Evolutionary conservation across 306 rosid species (phyloP), one percentile per base, ranked within the genome.

Genomic region (Sechiopsis laciniata): DNA sequence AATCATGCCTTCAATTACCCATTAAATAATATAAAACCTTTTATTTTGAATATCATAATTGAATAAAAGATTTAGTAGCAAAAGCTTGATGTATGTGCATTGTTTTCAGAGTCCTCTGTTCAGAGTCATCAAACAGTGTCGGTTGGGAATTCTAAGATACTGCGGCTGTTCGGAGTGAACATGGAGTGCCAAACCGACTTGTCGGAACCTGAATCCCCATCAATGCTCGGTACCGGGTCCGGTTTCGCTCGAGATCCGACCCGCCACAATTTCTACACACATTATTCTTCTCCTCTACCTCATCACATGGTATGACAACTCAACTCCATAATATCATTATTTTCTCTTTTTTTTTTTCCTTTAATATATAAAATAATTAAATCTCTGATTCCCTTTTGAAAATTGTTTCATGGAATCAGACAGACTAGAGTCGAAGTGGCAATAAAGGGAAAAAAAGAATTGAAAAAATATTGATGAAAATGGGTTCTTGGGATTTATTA

Each of bases 111-210:
- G 74, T 74, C 82, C 42, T 75, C 79, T 40, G 81, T 37, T 15
- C 67, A 77, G 75, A 85, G 21, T 42, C 88, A 32, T 32, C 37
- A 80, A 84, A 83, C 79, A 84, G 74, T 83, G 79, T 51, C 76
- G 24, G 78, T 51, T 52, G 88, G 87, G 35, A 92, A 73, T 82
- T 88, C 97, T 2, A 95, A 76, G 80, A 85, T 83, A 60, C 85
- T 95, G 78, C 86, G 99, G 88, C 79, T 95, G 13, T 95, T 95
- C 53, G 99, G 99, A 11, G 99, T 95, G 70, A 82, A 91, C 88
- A 76, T 95, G 90, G 96, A 91, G 81, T 95, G 89, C 83, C 92
- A 95, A 78, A 32, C 87, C 7, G 80, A 80, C 29, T 40, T 75
- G 46, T 77, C 54, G 24, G 83, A 52, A 51, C 80, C 91, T 12